Base-by-base conservation (phyloP, 2,329 filamentous ascomycete species). In the Periconia digitata region DNA sequence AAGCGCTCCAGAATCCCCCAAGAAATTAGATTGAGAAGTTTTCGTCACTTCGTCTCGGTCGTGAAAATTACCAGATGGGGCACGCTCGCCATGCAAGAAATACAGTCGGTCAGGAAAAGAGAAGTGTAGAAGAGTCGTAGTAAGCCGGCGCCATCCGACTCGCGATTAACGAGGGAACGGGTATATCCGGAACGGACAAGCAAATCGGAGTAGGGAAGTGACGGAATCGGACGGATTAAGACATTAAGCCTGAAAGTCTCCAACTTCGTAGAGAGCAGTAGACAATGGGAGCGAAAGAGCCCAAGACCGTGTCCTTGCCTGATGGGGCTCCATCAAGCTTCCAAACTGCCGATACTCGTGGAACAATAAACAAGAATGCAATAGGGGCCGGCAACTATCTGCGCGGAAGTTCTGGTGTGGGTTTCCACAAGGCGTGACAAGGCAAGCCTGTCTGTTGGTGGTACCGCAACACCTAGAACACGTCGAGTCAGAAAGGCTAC, bases 341-440 rank as follows among this genome's bases (percentile, higher is more conserved):
- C 62, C 60, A 58, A 62, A 63, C 56, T 63, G 62, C 59, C 62
- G 59, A 49, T 54, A 58, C 47, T 66, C 63, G 44, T 60, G 44
- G 58, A 70, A 65, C 58, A 70, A 71, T 71, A 69, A 61, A 58
- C 66, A 70, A 70, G 66, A 70, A 70, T 70, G 66, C 55, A 66
- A 54, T 51, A 63, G 54, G 56, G 60, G 64, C 46, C 59, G 60
- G 38, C 61, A 49, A 21, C 27, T 50, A 32, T 43, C 34, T 24
- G 42, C 50, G 45, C 50, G 52, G 17, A 36, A 38, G 44, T 46
- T 39, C 39, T 49, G 46, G 38, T 13, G 23, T 39, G 47, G 48
- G 24, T 36, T 55, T 43, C 43, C 54, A 43, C 43, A 38, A 47
- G 50, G 43, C 27, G 46, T 49, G 36, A 47, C 48, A 23, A 60